phyloP scores from a whole-genome alignment of 1,139 yeast species.

The Saccharomyces hybrid region DNA sequence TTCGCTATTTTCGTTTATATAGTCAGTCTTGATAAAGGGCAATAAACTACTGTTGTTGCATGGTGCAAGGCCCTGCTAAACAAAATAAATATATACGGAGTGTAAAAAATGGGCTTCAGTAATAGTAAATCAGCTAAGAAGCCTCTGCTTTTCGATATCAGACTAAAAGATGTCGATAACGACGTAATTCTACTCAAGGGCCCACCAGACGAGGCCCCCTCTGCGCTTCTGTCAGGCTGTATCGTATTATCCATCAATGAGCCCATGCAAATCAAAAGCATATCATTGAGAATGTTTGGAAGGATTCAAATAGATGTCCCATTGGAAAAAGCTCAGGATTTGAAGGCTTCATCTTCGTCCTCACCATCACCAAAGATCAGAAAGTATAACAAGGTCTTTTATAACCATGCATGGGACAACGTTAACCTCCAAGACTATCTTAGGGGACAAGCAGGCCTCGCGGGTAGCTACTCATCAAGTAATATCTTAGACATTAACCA shows the following conservation, averaged over 20 bases:
- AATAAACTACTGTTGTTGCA: neutral
- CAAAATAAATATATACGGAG: neutral
- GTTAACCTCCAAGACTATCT: slow-evolving; percentile 39
- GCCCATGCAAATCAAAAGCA: slow-evolving; percentile 53
- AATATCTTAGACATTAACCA: neutral
- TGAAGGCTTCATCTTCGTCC: slow-evolving; percentile 41
- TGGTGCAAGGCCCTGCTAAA: neutral
- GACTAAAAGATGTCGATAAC: slow-evolving; percentile 49
- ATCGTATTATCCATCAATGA: slow-evolving; percentile 67
- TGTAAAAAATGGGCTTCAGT: neutral
- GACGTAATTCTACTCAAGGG: slow-evolving; percentile 78
- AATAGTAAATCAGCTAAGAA: slow-evolving; percentile 6
- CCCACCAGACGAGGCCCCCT: slow-evolving; percentile 59
- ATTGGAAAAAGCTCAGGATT: slow-evolving; percentile 43
- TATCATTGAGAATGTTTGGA: slow-evolving; percentile 54
- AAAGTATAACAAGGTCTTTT: slow-evolving; percentile 52
- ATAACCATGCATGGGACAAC: slow-evolving; percentile 67
- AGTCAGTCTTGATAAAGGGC: neutral
- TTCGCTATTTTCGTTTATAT: slow-evolving; percentile 11
- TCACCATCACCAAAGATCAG: slow-evolving; percentile 30
- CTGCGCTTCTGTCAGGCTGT: slow-evolving; percentile 64
- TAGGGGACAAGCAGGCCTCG: neutral
- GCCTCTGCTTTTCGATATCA: slow-evolving; percentile 1
- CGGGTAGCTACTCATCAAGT: neutral
- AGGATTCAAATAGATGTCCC: slow-evolving; percentile 51